A percentile compares a stretch with the other conserved stretches of the same genome.
These are phyloP conservation scores for Lentinula raphanica DNA, from an alignment of 768 basidiomycete species.

Conservation along the genomic window DNA sequence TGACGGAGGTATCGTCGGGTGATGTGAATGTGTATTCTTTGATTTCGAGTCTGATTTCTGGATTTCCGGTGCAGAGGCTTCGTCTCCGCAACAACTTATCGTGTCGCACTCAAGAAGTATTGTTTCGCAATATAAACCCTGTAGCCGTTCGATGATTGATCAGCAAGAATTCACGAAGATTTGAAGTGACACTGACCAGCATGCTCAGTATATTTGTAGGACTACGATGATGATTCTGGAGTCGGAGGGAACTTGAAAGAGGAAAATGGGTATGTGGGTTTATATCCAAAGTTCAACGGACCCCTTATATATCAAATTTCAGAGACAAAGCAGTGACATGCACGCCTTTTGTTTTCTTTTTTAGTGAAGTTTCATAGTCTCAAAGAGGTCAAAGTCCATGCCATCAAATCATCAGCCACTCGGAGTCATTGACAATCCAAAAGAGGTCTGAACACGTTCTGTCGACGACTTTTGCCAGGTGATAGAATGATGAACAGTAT, in stretches of 20 bases:
- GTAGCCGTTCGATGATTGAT: background rate
- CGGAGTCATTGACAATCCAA: background rate
- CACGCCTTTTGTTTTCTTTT: background rate
- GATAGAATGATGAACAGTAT: too few species aligned
- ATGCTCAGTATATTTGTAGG: background rate
- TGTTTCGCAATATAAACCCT: background rate
- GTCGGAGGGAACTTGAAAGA: background rate
- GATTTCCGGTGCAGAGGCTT: background rate
- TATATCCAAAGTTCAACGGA: too few species aligned
- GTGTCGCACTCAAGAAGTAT: background rate
- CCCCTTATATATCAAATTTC: background rate
- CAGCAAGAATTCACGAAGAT: background rate
- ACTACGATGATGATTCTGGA: too few species aligned
- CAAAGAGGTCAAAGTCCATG: background rate
- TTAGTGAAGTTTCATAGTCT: background rate
- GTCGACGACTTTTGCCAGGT: too few species aligned
- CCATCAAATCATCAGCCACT: background rate
- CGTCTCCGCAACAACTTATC: background rate
- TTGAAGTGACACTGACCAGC: background rate
- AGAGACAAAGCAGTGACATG: background rate
- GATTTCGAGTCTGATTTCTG: background rate
- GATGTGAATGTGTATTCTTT: background rate
- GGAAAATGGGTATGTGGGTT: background rate
- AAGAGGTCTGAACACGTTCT: background rate
- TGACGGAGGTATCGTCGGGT: background rate